Conservation (phyloP, 2,329 filamentous ascomycete species). For the Botrytis sinoallii region DNA sequence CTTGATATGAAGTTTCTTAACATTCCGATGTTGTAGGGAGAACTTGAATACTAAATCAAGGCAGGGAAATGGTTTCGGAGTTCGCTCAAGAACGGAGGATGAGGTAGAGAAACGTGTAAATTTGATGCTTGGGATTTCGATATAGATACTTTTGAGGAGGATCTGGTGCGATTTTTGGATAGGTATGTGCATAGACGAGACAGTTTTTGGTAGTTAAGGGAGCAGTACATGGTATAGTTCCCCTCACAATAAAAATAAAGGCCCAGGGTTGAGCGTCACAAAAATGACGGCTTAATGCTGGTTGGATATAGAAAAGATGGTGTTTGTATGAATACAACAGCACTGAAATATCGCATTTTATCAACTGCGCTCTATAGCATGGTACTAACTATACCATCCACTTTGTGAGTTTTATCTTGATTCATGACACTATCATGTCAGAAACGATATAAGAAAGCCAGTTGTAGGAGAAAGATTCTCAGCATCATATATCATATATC, state of each 20-base stretch:
- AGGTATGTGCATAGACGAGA: background rate
- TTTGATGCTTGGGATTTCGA: too few species aligned
- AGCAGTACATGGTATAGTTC: background rate
- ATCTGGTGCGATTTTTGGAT: background rate
- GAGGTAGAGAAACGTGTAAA: background rate
- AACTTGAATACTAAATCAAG: background rate
- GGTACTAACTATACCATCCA: background rate
- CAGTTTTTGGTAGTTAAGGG: background rate
- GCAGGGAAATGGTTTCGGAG: background rate
- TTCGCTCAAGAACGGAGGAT: too few species aligned
- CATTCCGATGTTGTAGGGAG: accelerated
- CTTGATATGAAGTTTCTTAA: too few species aligned
- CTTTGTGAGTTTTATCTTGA: background rate
- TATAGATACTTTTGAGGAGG: background rate
- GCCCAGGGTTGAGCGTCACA: background rate
- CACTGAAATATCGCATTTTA: background rate
- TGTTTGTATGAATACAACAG: background rate
- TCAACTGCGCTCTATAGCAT: background rate
- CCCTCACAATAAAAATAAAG: background rate
- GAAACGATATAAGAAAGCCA: too few species aligned
- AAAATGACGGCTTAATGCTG: background rate
- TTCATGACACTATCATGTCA: accelerated
- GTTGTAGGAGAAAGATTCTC: background rate
- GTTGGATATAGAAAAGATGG: background rate
- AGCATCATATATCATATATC: background rate